Base-by-base conservation (phyloP, 208 protist species). In the Porcisia hertigi region DNA sequence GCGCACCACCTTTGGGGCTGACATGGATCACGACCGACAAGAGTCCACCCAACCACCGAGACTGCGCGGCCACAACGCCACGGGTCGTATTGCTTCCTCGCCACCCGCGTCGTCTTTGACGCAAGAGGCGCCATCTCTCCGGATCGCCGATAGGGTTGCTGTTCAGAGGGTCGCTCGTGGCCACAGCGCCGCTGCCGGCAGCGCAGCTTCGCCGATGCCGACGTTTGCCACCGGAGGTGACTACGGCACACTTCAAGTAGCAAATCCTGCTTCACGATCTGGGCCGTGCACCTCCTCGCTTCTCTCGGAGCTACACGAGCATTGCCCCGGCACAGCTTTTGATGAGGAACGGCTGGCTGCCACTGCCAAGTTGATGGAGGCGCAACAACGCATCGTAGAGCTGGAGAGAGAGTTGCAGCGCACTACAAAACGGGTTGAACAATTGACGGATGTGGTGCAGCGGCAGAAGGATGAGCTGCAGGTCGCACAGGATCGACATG, bases 381-480 rank as follows among this genome's bases (percentile, higher is more conserved):
- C 85, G 9, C 67, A 81, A 20, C 75, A 69, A 7, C 82, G 85
- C 45, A 81, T 77, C 14, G 20, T 43, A 23, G 76, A 87, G 20
- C 62, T 87, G 12, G 84, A 88, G 63, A 73, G 77, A 36, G 83
- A 91, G 69, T 57, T 88, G 71, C 72, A 73, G 65, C 78, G 80
- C 69, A 71, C 86, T 12, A 71, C 77, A 25, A 82, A 84, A 36
- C 85, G 85, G 0, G 73, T 94, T 20, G 88, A 92, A 23, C 74
- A 89, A 71, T 73, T 91, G 11, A 65, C 79, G 49, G 71, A 76
- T 18, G 81, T 84, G 25, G 79, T 93, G 66, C 79, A 83, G 49
- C 62, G 77, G 41, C 86, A 91, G 60, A 82, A 86, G 67, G 53
- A 79, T 41, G 76, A 90, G 73, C 53, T 89, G n/a, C 73, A 84